Conservation (phyloP, 2,329 filamentous ascomycete genomes). For the Stagonosporopsis cucurbitacearum region DNA sequence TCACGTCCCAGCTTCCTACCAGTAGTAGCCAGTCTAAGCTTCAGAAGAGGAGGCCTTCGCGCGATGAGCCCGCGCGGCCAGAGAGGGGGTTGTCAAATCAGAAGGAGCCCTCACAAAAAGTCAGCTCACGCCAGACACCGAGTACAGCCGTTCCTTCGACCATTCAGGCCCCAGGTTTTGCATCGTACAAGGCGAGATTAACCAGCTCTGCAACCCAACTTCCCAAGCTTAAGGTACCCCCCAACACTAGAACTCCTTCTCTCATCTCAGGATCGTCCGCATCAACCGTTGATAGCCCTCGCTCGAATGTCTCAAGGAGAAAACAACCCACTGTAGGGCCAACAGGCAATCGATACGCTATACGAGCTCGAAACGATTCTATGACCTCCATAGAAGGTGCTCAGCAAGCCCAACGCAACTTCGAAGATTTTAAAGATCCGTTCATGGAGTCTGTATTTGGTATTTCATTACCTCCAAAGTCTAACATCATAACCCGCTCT, state of each 20-base stretch:
- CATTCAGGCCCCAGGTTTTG: slow-evolving; percentile 23
- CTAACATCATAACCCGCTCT: slow-evolving; percentile 37
- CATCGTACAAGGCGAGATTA: slow-evolving; percentile 31
- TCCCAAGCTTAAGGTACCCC: slow-evolving; percentile 45
- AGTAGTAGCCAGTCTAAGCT: slow-evolving; percentile 40
- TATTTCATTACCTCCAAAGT: slow-evolving; percentile 50
- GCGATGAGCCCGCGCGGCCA: slow-evolving; percentile 38
- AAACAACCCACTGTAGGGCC: slow-evolving; percentile 54
- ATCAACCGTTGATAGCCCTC: slow-evolving; percentile 55
- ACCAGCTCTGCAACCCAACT: slow-evolving; percentile 41
- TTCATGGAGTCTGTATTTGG: slow-evolving; percentile 54
- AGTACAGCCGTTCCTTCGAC: slow-evolving; percentile 31
- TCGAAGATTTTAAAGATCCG: slow-evolving; percentile 47
- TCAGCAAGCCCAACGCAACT: slow-evolving; percentile 33
- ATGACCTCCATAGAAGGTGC: slow-evolving; percentile 46
- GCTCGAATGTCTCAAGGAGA: slow-evolving; percentile 52
- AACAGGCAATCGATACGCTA: slow-evolving; percentile 37
- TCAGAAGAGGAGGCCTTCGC: slow-evolving; percentile 44
- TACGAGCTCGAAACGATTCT: slow-evolving; percentile 40
- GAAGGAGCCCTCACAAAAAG: slow-evolving; percentile 26
- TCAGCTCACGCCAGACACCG: slow-evolving; percentile 33
- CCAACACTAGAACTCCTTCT: slow-evolving; percentile 53
- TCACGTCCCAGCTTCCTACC: slow-evolving; percentile 35
- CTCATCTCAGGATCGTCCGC: slow-evolving; percentile 57
- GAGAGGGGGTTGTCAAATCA: slow-evolving; percentile 28